Evolutionary conservation across 2,329 filamentous ascomycete species (phyloP), one percentile per base, ranked within the genome.

Genomic region (Mycosphaerella sp.): DNA sequence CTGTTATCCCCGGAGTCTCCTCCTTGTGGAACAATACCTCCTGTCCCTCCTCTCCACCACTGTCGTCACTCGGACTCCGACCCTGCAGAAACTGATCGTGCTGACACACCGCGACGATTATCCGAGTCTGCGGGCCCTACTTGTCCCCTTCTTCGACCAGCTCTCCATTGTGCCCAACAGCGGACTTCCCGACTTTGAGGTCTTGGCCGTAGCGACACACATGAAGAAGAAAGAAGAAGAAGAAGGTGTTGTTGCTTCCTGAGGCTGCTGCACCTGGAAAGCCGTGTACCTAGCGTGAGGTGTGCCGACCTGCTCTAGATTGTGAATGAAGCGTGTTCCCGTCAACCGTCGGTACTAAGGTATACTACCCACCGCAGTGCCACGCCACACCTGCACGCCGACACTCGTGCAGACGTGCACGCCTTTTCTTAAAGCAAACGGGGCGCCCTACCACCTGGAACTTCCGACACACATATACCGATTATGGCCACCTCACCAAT

Each of bases 1-100:
- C 65, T 74, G 80, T 26, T 81, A 80, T 59, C 78, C 78, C 1
- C 72, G 77, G 32, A 68, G 75, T n/a, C 70, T 75, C 3, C 70
- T 64, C 3, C 63, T 81, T 9, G 58, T 80, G 10, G 58, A 57
- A 2, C 69, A 68, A 52, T 80, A 81, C 3, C 21, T 21, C 3
- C 21, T 21, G 21, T 2, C 21, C 21, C 21, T 21, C 14, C 26
- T 26, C 4, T 26, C 14, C 14, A 60, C 71, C 3, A 49, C 55
- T n/a, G 66, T 66, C 59, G 65, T 66, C 0, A 44, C 59, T 10
- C 64, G 60, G 8, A 56, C 48, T 1, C 64, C 60, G 10, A 56
- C 48, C 1, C 64, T 76, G 10, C 58, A 68, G 46, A 64, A 53
- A 8, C 62, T 76, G 12, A 56, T 77, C 3, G 76, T 75, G 71